Evolutionary conservation across 495 filamentous ascomycete genomes (phyloP), one percentile per base, ranked within the genome.

Genomic region (Haplographium delicatum): DNA sequence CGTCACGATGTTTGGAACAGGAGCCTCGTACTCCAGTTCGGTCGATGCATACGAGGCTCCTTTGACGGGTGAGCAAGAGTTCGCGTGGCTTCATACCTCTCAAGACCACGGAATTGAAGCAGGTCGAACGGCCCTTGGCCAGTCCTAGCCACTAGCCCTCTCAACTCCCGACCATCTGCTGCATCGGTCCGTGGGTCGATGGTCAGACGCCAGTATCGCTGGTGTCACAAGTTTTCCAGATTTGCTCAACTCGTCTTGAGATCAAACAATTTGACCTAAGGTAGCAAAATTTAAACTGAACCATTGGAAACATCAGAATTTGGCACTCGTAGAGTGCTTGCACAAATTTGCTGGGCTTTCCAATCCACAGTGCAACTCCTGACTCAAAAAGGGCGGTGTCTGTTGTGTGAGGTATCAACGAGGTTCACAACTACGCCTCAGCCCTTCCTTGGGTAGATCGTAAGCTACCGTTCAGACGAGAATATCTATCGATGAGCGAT

Each of bases 111-210:
- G 43, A 38, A 44, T 51, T 30, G 44, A 37, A 27, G 26, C 1
- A 40, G 25, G 46, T 58, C 35, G 50, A 50, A 41, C 27, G 43
- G 11, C 47, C 45, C 47, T 53, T 54, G 38, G 51, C 50, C 35
- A 22, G 43, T 31, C 25, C n/a, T n/a, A 9, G 11, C 30, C n/a
- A 24, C 45, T 38, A 46, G 40, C 38, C 22, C 31, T 51, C 44
- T 44, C 57, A 59, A 59, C 24, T 60, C 51, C 58, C 58, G 53
- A 53, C 35, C 54, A 46, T 28, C 26, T 53, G 43, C 56, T 62
- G 59, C 59, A 58, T 40, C 34, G 26, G 59, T 56, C 59, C 59
- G 59, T 56, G 55, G 25, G 55, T 53, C 27, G 11, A 51, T 42
- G 46, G 53, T 57, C 53, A 57, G 58, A 58, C 47, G 47, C 38